Percentiles rank a stretch among this genome's conserved stretches.
Conservation (phyloP, 768 basidiomycete species). For the Psilocybe cyanescens region DNA sequence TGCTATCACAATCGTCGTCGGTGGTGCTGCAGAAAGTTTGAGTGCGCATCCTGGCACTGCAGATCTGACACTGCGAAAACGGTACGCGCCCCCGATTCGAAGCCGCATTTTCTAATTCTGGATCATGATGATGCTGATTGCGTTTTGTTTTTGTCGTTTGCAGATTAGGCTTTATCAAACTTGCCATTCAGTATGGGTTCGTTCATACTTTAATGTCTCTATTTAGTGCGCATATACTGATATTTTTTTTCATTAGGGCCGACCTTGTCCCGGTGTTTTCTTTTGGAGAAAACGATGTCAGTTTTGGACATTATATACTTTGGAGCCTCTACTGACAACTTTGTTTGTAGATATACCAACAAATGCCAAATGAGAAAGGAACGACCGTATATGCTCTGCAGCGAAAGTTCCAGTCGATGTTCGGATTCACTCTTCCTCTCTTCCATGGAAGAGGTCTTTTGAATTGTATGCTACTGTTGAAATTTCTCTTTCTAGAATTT, state of each 20-base stretch:
- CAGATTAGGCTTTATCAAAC: slow-evolving; percentile 93
- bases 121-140: neutral
- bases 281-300: slow-evolving; percentile 97
- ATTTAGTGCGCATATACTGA: slow-evolving; percentile 4
- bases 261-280: slow-evolving; percentile 97
- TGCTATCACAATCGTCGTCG: slow-evolving; percentile 93
- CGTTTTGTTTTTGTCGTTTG: neutral
- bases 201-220: neutral
- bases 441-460: slow-evolving; percentile 95
- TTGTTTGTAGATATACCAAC: slow-evolving; percentile 81
- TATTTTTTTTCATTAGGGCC: slow-evolving; percentile 55
- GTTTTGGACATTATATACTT: slow-evolving; percentile 26
- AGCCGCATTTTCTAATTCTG: neutral
- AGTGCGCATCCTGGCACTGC: slow-evolving; percentile 97
- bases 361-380: slow-evolving; percentile 95
- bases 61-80: slow-evolving; percentile 77
- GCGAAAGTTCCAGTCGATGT: slow-evolving; percentile 87
- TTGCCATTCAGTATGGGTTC: slow-evolving; percentile 89
- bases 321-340: neutral
- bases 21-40: slow-evolving; percentile 94
- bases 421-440: slow-evolving; percentile 96
- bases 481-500: neutral
- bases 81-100: slow-evolving; percentile 42
- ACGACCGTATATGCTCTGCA: slow-evolving; percentile 87
- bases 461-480: slow-evolving; percentile 68